phyloP scores from a whole-genome alignment of 2,329 filamentous ascomycete genomes.

The Chaetomiaceae sp. region DNA sequence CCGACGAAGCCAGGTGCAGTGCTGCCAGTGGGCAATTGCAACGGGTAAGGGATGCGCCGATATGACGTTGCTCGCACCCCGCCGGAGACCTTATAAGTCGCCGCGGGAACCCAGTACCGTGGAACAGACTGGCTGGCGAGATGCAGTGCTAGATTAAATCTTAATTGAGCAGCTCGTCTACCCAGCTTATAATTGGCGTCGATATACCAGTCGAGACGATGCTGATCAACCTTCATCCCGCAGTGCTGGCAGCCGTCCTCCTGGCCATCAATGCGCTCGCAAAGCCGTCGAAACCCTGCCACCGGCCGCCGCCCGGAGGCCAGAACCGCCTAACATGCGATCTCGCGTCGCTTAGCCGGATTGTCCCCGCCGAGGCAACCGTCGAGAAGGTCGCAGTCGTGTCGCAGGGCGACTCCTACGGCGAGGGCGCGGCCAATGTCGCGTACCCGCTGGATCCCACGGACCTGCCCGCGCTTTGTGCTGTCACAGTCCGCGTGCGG shows the following conservation, averaged over 20 bases:
- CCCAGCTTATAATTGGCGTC: too few species aligned
- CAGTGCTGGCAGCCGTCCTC: conserved; percentile 2
- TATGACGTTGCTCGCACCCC: too few species aligned
- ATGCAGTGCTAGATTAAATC: too few species aligned
- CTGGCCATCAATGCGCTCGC: neutral
- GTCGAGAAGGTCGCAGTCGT: conserved; percentile 20
- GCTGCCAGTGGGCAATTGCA: too few species aligned
- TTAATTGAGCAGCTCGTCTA: too few species aligned
- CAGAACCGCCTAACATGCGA: conserved; percentile 4
- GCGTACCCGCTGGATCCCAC: conserved; percentile 32
- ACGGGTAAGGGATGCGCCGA: too few species aligned
- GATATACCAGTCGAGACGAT: too few species aligned
- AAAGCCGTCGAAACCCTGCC: neutral
- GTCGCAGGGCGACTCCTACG: conserved; percentile 28
- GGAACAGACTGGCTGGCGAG: too few species aligned
- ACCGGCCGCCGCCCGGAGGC: neutral
- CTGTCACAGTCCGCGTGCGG: conserved; percentile 31
- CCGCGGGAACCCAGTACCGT: too few species aligned
- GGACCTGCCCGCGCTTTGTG: conserved; percentile 34
- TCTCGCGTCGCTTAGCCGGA: conserved; percentile 4
- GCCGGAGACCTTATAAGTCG: too few species aligned
- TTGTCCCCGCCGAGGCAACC: conserved; percentile 11
- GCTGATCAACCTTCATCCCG: neutral
- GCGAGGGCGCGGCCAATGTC: conserved; percentile 31
- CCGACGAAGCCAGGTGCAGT: too few species aligned